Percentiles rank a stretch among this genome's conserved stretches.
Conservation (phyloP, 1,284 basidiomycete species). For the Microbotryum saponariae region DNA sequence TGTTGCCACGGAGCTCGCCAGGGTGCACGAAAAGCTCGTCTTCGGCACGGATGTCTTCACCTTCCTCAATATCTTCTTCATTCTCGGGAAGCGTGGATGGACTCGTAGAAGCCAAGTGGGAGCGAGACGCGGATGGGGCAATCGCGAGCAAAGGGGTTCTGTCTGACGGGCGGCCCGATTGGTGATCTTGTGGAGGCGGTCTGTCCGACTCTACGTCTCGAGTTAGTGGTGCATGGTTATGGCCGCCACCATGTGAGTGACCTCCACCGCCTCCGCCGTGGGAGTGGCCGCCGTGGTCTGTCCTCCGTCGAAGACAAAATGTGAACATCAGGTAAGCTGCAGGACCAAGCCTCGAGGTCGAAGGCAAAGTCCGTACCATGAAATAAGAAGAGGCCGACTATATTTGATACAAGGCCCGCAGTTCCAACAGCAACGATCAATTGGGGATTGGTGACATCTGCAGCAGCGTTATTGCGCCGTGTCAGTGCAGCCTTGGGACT, state of each 20-base stretch:
- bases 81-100: not conserved
- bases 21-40: conserved; percentile 35
- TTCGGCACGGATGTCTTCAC: conserved; percentile 17
- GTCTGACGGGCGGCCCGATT: conserved; percentile 11
- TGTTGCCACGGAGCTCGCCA: conserved; percentile 32
- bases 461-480: not conserved
- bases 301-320: conserved; percentile 7
- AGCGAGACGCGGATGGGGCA: not conserved
- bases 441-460: conserved; percentile 81
- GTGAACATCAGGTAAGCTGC: not conserved
- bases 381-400: conserved; percentile 89
- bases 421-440: conserved; percentile 86
- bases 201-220: not conserved
- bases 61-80: conserved; percentile 5
- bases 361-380: conserved; percentile 56
- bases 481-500: not conserved
- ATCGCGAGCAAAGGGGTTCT: conserved; percentile 27
- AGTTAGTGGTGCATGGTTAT: conserved; percentile 26
- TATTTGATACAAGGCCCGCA: conserved; percentile 81
- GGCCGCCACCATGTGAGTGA: conserved; percentile 29
- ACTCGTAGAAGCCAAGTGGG: not conserved
- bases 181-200: conserved; percentile 8
- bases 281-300: conserved; percentile 53
- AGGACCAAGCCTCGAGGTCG: not conserved
- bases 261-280: conserved; percentile 29